Percentiles rank a stretch among this genome's conserved stretches.
Evolutionary conservation across 345 rosid genomes (phyloP).

Genomic region (Mangifera indica): DNA sequence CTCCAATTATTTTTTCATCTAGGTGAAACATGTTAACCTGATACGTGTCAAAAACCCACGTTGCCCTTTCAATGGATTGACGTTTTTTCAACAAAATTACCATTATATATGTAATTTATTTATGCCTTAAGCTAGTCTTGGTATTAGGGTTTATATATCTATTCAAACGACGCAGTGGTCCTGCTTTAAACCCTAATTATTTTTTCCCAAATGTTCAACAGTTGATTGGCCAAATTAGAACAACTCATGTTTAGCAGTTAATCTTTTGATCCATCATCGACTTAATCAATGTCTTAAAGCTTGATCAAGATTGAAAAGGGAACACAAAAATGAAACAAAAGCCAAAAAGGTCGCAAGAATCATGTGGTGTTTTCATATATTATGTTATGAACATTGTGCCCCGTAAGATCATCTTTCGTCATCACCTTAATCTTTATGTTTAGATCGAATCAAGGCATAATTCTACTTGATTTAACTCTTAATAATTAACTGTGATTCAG

Average conservation of each 20-base stretch:
- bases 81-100: not conserved
- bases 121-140: constrained; percentile 20
- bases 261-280: constrained; percentile 31
- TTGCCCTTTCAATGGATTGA: constrained; percentile 3
- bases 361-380: constrained; percentile 23
- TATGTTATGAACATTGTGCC: constrained; percentile 21
- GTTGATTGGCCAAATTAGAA: constrained; percentile 28
- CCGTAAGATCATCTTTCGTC: constrained; percentile 29
- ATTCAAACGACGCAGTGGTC: constrained; percentile 33
- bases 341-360: constrained; percentile 51
- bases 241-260: constrained; percentile 17
- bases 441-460: constrained; percentile 26
- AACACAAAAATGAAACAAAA: constrained; percentile 35
- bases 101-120: not conserved
- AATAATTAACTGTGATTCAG: constrained; percentile 22
- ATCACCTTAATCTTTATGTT: not conserved
- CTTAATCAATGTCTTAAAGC: constrained; percentile 27
- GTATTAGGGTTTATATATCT: constrained; percentile 26
- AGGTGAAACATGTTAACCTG: constrained; percentile 34
- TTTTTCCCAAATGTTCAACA: not conserved
- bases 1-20: constrained; percentile 22
- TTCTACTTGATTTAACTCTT: constrained; percentile 16
- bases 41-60: constrained; percentile 37
- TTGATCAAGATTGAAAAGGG: constrained; percentile 14
- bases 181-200: constrained; percentile 24